A percentile compares a stretch with the other conserved stretches of the same genome.
Conservation (phyloP, 495 filamentous ascomycete species). For the Neurospora sp. region DNA sequence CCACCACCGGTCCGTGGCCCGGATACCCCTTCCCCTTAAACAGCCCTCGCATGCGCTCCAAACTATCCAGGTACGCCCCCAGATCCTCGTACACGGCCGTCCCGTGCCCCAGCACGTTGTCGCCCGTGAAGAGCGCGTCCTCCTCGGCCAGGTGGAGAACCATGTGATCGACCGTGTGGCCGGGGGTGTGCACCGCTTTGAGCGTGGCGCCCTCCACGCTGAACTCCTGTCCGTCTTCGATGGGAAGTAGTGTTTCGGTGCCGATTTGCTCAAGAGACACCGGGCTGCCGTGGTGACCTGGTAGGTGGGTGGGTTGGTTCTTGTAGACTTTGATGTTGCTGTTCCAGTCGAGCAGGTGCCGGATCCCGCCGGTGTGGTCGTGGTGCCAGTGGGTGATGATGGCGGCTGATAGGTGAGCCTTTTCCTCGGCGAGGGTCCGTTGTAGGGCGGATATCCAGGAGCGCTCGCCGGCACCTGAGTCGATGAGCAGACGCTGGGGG, state of each 20-base stretch:
- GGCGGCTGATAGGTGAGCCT: constrained; percentile 48
- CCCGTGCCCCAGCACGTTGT: constrained; percentile 90
- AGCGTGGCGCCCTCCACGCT: constrained; percentile 65
- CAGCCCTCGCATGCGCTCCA: constrained; percentile 57
- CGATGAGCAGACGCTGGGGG: constrained; percentile 57
- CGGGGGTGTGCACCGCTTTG: constrained; percentile 66
- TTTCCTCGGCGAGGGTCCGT: constrained; percentile 52
- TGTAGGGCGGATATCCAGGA: constrained; percentile 52
- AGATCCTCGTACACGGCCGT: constrained; percentile 89
- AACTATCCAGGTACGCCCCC: constrained; percentile 55
- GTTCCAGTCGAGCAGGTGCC: constrained; percentile 51
- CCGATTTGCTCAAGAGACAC: background rate
- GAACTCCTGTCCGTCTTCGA: constrained; percentile 66
- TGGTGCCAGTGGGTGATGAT: constrained; percentile 86
- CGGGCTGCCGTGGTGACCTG: background rate
- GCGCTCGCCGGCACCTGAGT: constrained; percentile 64
- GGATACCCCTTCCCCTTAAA: constrained; percentile 72
- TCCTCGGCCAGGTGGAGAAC: constrained; percentile 62
- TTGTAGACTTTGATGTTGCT: constrained; percentile 50
- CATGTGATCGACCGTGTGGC: constrained; percentile 84
- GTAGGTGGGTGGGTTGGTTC: constrained; percentile 28
- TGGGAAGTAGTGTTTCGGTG: constrained; percentile 11
- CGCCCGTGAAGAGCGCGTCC: constrained; percentile 83
- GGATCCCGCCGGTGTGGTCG: constrained; percentile 71
- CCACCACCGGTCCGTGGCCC: constrained; percentile 71